Conservation (phyloP, 73 alveolate species). For the Symbiodinium pilosum region DNA sequence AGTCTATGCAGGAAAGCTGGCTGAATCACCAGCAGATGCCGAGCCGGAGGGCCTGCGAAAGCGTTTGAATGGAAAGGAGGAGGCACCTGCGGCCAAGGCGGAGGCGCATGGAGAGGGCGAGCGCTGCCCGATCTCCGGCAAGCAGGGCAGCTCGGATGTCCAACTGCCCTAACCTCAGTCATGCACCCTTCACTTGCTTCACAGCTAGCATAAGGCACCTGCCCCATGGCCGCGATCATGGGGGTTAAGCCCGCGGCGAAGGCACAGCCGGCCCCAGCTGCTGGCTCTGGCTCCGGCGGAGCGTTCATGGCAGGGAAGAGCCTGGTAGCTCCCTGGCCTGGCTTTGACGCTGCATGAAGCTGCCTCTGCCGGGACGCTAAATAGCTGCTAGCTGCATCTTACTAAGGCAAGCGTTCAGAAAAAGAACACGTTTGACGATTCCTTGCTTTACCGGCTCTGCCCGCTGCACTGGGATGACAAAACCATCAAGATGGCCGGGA, state of each 20-base stretch:
- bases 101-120: conserved; percentile 33
- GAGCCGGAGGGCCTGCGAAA: conserved; percentile 31
- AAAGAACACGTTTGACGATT: conserved; percentile 52
- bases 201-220: conserved; percentile 31
- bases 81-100: not conserved
- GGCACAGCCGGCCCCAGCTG: not conserved
- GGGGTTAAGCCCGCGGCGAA: conserved; percentile 12
- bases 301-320: conserved; percentile 78
- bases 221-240: conserved; percentile 93
- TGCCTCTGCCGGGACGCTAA: too few relatives aligned
- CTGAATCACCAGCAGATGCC: not conserved
- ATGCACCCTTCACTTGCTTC: not conserved
- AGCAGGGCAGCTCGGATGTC: conserved; percentile 28
- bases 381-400: not conserved
- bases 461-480: conserved; percentile 92
- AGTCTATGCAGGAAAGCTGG: not conserved
- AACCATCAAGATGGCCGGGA: conserved; percentile 61
- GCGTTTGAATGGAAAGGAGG: not conserved
- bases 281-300: not conserved
- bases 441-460: conserved; percentile 51
- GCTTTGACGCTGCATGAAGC: not conserved
- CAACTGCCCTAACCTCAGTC: too few relatives aligned
- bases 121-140: conserved; percentile 90
- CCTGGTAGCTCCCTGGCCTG: conserved; percentile 14
- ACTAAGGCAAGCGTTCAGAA: conserved; percentile 56